Evolutionary conservation across 1,284 basidiomycete genomes (phyloP).

Genomic region (Erythrobasidium hasegawianum): DNA sequence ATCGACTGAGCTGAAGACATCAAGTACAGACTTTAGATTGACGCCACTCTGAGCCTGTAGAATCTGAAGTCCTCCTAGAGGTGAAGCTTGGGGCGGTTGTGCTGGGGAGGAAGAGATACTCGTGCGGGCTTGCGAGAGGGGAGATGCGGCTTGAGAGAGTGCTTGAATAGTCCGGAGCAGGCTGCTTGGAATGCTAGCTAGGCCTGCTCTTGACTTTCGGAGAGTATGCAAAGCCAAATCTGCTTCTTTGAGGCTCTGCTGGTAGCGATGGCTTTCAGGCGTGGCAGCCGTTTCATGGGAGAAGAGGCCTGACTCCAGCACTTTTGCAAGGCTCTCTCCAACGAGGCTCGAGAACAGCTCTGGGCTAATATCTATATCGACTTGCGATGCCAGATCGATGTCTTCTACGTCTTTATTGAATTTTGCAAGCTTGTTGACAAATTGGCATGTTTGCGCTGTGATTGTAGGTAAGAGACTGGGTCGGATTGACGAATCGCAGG

Average conservation of each 20-base stretch:
- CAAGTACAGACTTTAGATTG: no score
- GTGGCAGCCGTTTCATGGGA: not conserved
- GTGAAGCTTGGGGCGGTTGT: constrained; percentile 36
- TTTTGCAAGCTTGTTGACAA: constrained; percentile 42
- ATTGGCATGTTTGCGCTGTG: constrained; percentile 6
- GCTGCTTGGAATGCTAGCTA: no score
- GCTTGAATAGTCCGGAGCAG: no score
- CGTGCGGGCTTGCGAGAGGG: no score
- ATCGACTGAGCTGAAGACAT: no score
- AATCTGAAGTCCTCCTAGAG: constrained; percentile 23
- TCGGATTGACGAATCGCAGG: not conserved
- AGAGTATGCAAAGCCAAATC: no score
- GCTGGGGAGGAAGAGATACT: constrained; percentile 1
- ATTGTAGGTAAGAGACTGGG: constrained; percentile 20
- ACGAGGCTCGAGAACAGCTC: not conserved
- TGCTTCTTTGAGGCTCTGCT: no score
- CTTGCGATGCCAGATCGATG: constrained; percentile 70
- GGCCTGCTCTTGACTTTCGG: no score
- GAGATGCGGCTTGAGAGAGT: no score
- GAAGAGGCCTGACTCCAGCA: not conserved
- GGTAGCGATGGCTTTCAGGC: no score
- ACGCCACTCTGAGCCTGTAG: not conserved
- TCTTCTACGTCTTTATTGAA: constrained; percentile 61
- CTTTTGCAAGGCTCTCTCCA: not conserved
- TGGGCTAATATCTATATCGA: constrained; percentile 59